Base-by-base conservation (phyloP, 78 protist species). In the Cavenderia fasciculata region DNA sequence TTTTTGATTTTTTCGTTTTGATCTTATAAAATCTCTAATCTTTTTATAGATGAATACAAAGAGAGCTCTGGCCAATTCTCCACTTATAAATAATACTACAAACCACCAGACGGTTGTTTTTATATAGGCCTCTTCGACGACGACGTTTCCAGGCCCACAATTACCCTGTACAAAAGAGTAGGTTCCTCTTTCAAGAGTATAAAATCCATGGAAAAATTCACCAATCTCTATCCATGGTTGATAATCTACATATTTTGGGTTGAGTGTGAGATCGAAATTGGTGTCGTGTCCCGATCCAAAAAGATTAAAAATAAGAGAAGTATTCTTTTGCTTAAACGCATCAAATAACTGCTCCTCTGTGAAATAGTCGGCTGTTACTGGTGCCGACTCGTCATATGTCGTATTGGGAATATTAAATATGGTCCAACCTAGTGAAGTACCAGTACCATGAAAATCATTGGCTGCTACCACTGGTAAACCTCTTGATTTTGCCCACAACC, bases 181-280 rank as follows among this genome's bases (percentile, higher is more conserved):
- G 44, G 38, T 61, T 21, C 87, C 87, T 43, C 51, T 68, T 33
- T 68, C 19, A 25, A 79, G 41, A 23, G 38, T 46, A 33, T 31
- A 82, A 23, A 43, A 82, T 21, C 33, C 18, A 57, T 82, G 90
- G 44, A 82, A 82, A 63, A 68, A 68, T 18, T 27, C 19, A 31
- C 90, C 90, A 1, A 82, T 19, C 16, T 68, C 29, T 11, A 82
- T 82, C 71, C 68, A 82, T n/a, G 90, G 78, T 40, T 29, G 14
- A 18, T 25, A 14, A 29, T 54, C 49, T 2, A 29, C 38, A 57
- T 59, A 73, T 7, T 10, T 23, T 43, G 65, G 65, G 25, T 73
- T 73, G 14, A 62, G 0, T 38, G 10, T 27, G 25, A 52, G 38
- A 56, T 3, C 21, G 14, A 14, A 51, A 57, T 21, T 31, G 25